A percentile compares a stretch with the other conserved stretches of the same genome.
Conservation (phyloP, 2,329 filamentous ascomycete genomes). For the Penicillium concentricum region DNA sequence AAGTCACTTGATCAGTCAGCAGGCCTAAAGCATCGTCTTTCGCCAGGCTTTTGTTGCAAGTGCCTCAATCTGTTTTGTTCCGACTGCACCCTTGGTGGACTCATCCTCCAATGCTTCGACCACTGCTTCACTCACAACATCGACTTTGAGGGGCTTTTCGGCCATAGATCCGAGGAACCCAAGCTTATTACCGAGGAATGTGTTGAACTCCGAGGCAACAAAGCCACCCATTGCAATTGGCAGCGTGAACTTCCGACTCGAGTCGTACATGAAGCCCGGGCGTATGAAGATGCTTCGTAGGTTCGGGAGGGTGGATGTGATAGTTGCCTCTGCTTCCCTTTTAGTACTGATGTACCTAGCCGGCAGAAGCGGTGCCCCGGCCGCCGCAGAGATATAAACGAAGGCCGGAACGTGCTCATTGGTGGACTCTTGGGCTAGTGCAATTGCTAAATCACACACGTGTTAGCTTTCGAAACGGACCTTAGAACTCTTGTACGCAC, state of each 20-base stretch:
- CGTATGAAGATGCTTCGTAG: constrained; percentile 81
- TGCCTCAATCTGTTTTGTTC: constrained; percentile 75
- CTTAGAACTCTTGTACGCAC: constrained; percentile 34
- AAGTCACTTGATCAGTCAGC: not conserved
- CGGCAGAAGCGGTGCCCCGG: constrained; percentile 80
- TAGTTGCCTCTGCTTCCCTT: constrained; percentile 78
- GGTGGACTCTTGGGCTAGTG: constrained; percentile 74
- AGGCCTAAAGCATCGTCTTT: constrained; percentile 74
- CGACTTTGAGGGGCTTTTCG: constrained; percentile 82
- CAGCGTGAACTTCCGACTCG: constrained; percentile 75
- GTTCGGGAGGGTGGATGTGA: constrained; percentile 68
- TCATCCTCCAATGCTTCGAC: constrained; percentile 82
- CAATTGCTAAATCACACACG: constrained; percentile 60
- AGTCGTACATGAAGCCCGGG: constrained; percentile 86
- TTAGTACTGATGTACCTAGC: constrained; percentile 87
- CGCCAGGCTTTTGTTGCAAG: constrained; percentile 83
- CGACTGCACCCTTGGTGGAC: constrained; percentile 69
- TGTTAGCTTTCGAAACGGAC: constrained; percentile 6
- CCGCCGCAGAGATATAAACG: constrained; percentile 85
- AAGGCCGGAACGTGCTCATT: constrained; percentile 67
- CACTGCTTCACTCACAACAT: constrained; percentile 82
- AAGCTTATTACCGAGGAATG: constrained; percentile 71
- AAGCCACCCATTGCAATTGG: constrained; percentile 78
- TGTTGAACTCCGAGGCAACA: constrained; percentile 74
- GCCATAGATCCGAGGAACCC: constrained; percentile 79